phyloP scores from a whole-genome alignment of 2,329 filamentous ascomycete genomes.

The Cladosporium sp. region DNA sequence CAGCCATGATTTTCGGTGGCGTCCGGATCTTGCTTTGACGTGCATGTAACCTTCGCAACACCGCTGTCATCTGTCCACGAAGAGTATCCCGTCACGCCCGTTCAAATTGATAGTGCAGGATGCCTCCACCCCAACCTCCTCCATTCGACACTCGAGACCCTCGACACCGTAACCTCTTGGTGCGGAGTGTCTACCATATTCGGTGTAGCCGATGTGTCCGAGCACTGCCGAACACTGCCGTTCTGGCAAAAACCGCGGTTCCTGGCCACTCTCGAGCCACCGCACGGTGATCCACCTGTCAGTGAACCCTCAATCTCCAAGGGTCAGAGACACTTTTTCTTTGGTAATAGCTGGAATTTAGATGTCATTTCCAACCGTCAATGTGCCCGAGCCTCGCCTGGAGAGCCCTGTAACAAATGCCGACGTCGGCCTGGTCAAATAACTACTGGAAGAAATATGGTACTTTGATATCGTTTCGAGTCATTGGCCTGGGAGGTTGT shows the following conservation, averaged over 20 bases:
- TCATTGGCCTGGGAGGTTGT: background rate
- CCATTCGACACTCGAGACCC: background rate
- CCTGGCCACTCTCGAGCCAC: background rate
- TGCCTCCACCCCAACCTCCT: background rate
- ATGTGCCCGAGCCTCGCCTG: slow-evolving; percentile 7
- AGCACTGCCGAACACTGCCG: slow-evolving; percentile 1
- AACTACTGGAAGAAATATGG: background rate
- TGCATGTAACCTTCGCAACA: background rate
- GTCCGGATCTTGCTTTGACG: background rate
- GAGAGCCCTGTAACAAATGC: background rate
- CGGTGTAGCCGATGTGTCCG: slow-evolving; percentile 15
- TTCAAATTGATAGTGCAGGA: background rate
- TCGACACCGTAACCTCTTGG: background rate
- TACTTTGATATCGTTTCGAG: background rate
- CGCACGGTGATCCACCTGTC: slow-evolving; percentile 10
- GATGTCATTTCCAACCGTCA: slow-evolving; percentile 14
- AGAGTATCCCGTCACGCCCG: background rate
- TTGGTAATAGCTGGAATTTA: background rate
- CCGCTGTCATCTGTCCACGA: background rate
- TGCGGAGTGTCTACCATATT: slow-evolving; percentile 7
- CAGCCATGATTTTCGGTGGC: background rate
- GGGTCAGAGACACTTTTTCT: slow-evolving; percentile 9
- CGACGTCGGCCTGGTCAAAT: background rate
- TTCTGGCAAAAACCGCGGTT: background rate
- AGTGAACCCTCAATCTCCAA: slow-evolving; percentile 12